Evolutionary conservation across 768 basidiomycete species (phyloP).

Genomic region (Leucocoprinus leucothites): DNA sequence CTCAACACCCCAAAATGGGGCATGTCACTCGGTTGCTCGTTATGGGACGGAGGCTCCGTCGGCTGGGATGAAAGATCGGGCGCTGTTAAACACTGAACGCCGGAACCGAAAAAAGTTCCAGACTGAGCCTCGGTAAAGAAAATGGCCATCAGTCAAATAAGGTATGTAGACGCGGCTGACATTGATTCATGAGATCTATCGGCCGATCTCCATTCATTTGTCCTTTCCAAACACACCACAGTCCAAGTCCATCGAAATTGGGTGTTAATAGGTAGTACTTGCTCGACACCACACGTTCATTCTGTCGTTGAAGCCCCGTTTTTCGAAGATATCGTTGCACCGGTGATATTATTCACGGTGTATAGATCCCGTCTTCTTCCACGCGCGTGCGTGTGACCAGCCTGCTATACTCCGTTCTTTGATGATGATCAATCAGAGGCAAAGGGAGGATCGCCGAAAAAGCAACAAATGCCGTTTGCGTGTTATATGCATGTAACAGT

Average conservation of each 20-base stretch:
- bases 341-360: neutral
- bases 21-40: too few species aligned
- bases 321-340: too few species aligned
- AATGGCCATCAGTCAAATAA: constrained; percentile 6
- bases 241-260: neutral
- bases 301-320: too few species aligned
- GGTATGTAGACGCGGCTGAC: neutral
- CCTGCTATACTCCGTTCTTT: neutral
- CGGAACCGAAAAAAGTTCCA: constrained; percentile 1
- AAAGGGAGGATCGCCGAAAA: neutral
- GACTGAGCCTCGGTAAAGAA: neutral
- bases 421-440: constrained; percentile 1
- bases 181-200: neutral
- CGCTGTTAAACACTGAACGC: neutral
- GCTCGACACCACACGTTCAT: neutral
- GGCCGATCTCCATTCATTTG: neutral
- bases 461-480: neutral
- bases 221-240: neutral
- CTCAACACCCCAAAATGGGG: too few species aligned
- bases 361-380: neutral
- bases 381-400: neutral
- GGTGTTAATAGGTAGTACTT: neutral
- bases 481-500: neutral
- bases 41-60: neutral
- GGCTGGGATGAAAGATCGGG: neutral